Evolutionary conservation across 257 asterid genomes (phyloP).

Genomic region (Parsonsia alboflavescens): DNA sequence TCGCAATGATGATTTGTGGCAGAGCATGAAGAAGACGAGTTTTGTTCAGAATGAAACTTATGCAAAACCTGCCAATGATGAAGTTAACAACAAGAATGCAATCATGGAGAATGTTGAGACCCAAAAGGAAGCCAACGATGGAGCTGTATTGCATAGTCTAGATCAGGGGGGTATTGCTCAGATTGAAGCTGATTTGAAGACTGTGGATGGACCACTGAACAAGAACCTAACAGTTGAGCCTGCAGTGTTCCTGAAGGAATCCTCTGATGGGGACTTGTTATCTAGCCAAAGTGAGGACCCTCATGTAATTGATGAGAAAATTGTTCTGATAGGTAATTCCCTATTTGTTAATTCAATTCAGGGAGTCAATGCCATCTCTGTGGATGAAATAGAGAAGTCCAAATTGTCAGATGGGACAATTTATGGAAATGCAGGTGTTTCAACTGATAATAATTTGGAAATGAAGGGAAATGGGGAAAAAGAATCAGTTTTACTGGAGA

Average conservation of each 20-base stretch:
- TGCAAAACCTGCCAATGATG: background rate
- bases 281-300: constrained; percentile 33
- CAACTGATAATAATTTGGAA: constrained; percentile 13
- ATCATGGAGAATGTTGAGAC: constrained; percentile 5
- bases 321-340: constrained; percentile 19
- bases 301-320: constrained; percentile 18
- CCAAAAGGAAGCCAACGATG: constrained; percentile 23
- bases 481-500: constrained; percentile 5
- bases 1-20: constrained; percentile 22
- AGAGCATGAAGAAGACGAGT: constrained; percentile 8
- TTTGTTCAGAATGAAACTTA: background rate
- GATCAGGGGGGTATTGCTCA: background rate
- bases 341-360: constrained; percentile 25
- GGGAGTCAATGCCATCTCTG: constrained; percentile 23
- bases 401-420: constrained; percentile 21
- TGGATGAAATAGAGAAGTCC: constrained; percentile 19
- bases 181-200: constrained; percentile 4
- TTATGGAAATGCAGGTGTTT: constrained; percentile 13
- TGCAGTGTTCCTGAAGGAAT: constrained; percentile 18
- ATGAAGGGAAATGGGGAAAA: constrained; percentile 19
- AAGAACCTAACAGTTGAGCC: background rate
- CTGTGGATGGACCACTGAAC: background rate
- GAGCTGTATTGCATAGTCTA: constrained; percentile 28
- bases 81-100: background rate
- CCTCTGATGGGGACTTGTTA: constrained; percentile 30